Percentiles rank a stretch among this genome's conserved stretches.
phyloP scores from a whole-genome alignment of 495 filamentous ascomycete genomes.

The Penicillium herquei region DNA sequence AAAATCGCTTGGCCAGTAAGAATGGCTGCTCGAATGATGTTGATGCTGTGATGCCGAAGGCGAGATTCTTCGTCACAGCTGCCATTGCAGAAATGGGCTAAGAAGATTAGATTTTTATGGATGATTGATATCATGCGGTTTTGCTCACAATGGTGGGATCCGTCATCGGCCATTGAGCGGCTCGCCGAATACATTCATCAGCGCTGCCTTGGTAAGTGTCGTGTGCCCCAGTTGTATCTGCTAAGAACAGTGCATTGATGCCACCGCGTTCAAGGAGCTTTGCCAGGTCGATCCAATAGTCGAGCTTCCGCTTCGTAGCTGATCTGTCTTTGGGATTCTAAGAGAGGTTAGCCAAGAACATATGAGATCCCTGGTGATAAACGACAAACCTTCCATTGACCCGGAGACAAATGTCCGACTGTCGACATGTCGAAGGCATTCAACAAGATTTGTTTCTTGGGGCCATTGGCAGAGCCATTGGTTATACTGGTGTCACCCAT shows the following conservation, averaged over 20 bases:
- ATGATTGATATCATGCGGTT: neutral
- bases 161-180: constrained; percentile 59
- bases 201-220: constrained; percentile 58
- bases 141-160: constrained; percentile 52
- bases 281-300: constrained; percentile 61
- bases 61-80: constrained; percentile 46
- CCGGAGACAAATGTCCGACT: constrained; percentile 62
- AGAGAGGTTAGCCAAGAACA: constrained; percentile 1
- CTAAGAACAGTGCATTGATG: constrained; percentile 60
- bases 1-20: constrained; percentile 57
- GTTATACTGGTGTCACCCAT: constrained; percentile 19
- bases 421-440: constrained; percentile 66
- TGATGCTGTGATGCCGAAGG: constrained; percentile 48
- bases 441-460: constrained; percentile 59
- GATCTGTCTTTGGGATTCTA: constrained; percentile 57
- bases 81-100: constrained; percentile 50
- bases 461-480: constrained; percentile 7
- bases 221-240: constrained; percentile 58
- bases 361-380: no score
- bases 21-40: constrained; percentile 62
- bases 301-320: constrained; percentile 52
- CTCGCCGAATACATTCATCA: constrained; percentile 49
- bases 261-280: constrained; percentile 57
- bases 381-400: constrained; percentile 54
- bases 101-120: neutral